phyloP scores from a whole-genome alignment of 441 rosid species.

The Pelargonium myrrhifolium region DNA sequence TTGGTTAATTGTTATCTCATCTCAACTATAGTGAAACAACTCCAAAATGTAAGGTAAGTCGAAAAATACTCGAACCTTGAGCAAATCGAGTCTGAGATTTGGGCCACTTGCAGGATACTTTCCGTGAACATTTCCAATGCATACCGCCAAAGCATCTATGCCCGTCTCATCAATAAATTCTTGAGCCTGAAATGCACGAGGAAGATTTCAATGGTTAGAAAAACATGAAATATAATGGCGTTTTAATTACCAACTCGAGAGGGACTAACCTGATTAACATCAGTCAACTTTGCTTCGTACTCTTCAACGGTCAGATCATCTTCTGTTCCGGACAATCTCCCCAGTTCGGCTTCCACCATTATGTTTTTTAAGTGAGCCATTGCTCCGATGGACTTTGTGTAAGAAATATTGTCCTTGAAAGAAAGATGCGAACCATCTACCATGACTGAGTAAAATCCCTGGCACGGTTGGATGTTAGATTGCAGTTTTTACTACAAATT shows the following conservation, averaged over 20 bases:
- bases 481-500: neutral
- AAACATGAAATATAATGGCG: neutral
- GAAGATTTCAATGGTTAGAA: conserved; percentile 11
- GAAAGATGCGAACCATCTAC: conserved; percentile 93
- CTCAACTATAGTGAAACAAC: no score
- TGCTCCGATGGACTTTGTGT: conserved; percentile 53
- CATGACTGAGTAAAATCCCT: conserved; percentile 94
- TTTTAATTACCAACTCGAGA: conserved; percentile 16
- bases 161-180: conserved; percentile 72
- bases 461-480: conserved; percentile 17
- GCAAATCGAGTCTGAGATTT: conserved; percentile 75
- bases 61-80: conserved; percentile 39
- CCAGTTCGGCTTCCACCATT: conserved; percentile 92
- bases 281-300: conserved; percentile 85
- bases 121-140: conserved; percentile 96
- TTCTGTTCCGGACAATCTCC: conserved; percentile 90
- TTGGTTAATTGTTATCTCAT: no score
- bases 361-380: conserved; percentile 62
- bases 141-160: conserved; percentile 89
- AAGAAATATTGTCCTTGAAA: conserved; percentile 60
- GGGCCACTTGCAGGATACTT: conserved; percentile 90
- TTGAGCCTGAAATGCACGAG: conserved; percentile 55
- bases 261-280: conserved; percentile 54
- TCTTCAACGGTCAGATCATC: conserved; percentile 91
- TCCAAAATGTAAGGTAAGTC: no score